Evolutionary conservation across 176 grass and related monocot genomes (phyloP).

Genomic region (Microstegium vimineum): DNA sequence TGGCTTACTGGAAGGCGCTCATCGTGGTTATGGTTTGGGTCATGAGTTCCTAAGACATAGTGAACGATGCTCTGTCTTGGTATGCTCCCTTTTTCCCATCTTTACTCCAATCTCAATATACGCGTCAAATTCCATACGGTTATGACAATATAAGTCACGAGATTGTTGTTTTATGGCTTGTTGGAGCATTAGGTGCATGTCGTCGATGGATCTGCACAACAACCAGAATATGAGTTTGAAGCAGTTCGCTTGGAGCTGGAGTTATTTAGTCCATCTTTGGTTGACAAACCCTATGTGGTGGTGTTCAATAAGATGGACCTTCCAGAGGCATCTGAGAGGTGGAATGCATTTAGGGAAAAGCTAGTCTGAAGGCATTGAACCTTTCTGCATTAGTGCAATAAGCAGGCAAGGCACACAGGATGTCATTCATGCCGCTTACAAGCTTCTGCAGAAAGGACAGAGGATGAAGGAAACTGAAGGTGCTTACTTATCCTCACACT

Average conservation of each 20-base stretch:
- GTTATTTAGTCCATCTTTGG: slow-evolving; percentile 87
- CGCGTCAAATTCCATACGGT: neutral
- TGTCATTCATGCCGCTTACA: slow-evolving; percentile 57
- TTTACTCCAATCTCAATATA: neutral
- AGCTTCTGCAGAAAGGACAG: slow-evolving; percentile 72
- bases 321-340: slow-evolving; percentile 76
- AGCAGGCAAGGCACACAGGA: slow-evolving; percentile 76
- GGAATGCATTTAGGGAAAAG: slow-evolving; percentile 62
- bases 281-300: slow-evolving; percentile 82
- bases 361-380: slow-evolving; percentile 48
- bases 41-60: slow-evolving; percentile 95
- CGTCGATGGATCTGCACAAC: slow-evolving; percentile 78
- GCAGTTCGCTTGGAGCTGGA: slow-evolving; percentile 92
- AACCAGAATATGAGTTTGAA: slow-evolving; percentile 94
- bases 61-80: slow-evolving; percentile 85
- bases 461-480: slow-evolving; percentile 67
- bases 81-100: slow-evolving; percentile 20
- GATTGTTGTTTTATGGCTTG: neutral
- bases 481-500: slow-evolving; percentile 19
- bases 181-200: slow-evolving; percentile 76
- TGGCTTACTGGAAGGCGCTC: slow-evolving; percentile 92
- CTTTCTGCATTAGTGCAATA: slow-evolving; percentile 83
- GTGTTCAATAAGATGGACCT: slow-evolving; percentile 98
- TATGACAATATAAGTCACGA: neutral
- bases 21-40: slow-evolving; percentile 89